A percentile compares a stretch with the other conserved stretches of the same genome.
phyloP scores from a whole-genome alignment of 2,329 filamentous ascomycete genomes.

The Ampelomyces quisqualis region DNA sequence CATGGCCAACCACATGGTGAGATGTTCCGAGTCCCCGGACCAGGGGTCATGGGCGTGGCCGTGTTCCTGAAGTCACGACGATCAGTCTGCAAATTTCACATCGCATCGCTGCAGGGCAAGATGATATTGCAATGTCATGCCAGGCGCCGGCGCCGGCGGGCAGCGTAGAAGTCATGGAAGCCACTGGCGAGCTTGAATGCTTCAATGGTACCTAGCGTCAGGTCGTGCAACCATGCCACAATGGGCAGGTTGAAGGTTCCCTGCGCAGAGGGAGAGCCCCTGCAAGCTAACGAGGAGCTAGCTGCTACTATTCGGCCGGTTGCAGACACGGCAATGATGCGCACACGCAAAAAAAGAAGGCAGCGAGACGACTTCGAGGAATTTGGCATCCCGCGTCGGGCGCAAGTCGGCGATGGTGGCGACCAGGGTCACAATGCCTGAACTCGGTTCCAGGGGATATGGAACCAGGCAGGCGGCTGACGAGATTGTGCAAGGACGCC shows the following conservation, averaged over 20 bases:
- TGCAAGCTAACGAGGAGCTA: not conserved
- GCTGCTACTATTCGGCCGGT: not conserved
- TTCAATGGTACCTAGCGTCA: constrained; percentile 16
- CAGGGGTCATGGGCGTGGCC: constrained; percentile 29
- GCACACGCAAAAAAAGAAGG: not conserved
- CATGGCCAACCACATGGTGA: constrained; percentile 23
- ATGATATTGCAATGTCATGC: constrained; percentile 4
- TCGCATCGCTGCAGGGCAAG: too few species aligned
- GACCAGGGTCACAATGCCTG: too few species aligned
- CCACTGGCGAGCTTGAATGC: constrained; percentile 17
- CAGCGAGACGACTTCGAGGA: not conserved
- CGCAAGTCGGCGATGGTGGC: constrained; percentile 2
- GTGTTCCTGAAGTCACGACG: too few species aligned
- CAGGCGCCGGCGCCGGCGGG: too few species aligned
- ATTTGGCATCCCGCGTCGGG: not conserved
- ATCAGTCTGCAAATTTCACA: too few species aligned
- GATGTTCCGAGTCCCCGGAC: constrained; percentile 28
- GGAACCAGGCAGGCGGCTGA: constrained; percentile 2
- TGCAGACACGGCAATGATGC: too few species aligned
- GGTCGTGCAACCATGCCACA: constrained; percentile 8
- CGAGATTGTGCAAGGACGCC: constrained; percentile 3
- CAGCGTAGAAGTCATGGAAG: constrained; percentile 11
- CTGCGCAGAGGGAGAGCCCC: not conserved
- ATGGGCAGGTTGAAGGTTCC: not conserved
- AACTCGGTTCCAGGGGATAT: too few species aligned